Evolutionary conservation across 129 eudicot species (phyloP), one percentile per base, ranked within the genome.

Genomic region (Flaveria linearis): DNA sequence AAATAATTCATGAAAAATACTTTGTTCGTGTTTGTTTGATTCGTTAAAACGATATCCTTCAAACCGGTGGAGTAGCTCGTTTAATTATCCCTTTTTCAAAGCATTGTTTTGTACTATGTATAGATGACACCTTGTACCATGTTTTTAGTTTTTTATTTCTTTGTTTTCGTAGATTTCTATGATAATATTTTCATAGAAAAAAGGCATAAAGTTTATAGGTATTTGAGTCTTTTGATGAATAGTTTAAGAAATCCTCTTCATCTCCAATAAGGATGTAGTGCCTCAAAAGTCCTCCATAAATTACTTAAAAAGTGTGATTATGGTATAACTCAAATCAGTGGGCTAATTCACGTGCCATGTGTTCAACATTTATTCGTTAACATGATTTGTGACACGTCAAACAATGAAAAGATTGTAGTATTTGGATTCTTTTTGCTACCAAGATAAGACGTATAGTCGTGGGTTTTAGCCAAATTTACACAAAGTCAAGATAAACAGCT

Each of bases 201-300:
- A 61, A 60, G 20, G 36, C 80, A 56, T 76, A 75, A 76, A 72
- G 82, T 76, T 81, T 53, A 60, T 72, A 52, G 75, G 80, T 73
- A 72, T 50, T 67, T 71, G 82, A 84, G 82, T 72, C 77, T 60
- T 71, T 80, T 77, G 79, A 74, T 61, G 83, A 85, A 71, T 81
- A 81, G 78, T 81, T 81, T 78, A 84, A 78, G 75, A 56, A 81
- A 81, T 80, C 78, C 20, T 78, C 78, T 81, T 83, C 78, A 73
- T 69, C 76, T 68, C 85, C 82, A 79, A 77, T 76, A 57, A 80
- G 80, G 82, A 79, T 68, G 72, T 82, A 73, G 77, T 78, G 82
- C 79, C 81, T 62, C 73, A 82, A 86, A 83, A 86, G 49, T n/a
- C 39, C 68, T 53, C 53, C 64, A 55, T 80, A 72, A 78, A 75